Base-by-base conservation (phyloP, 345 rosid genomes). In the Populus simonii region DNA sequence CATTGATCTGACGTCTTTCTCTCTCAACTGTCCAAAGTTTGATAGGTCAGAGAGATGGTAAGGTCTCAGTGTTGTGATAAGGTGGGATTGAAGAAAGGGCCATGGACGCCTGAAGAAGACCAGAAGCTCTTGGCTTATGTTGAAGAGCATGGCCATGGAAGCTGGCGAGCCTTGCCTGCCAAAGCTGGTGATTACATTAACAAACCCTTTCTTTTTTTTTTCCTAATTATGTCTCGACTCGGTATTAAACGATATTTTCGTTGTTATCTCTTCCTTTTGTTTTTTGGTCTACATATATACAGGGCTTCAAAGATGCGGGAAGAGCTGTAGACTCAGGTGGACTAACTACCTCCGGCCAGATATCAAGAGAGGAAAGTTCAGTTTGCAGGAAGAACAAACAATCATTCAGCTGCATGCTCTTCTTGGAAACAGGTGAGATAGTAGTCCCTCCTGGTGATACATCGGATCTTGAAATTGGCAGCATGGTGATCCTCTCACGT, bases 291-390 rank as follows among this genome's bases (percentile, higher is more conserved):
- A 9, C 16, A 10, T 71, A 2, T 49, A 0, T 71, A 7, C 18
- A 74, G 77, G 77, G 9, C 77, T 74, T 47, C 77, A 27, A 29
- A 74, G 77, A 63, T 74, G 77, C 13, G 77, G 77, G 25, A 74
- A 74, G 77, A 74, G 77, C 27, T 74, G 77, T 29, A 74, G 77
- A 29, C 77, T 74, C 15, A 63, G 77, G 53, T 74, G 77, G 77
- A 74, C 70, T 27, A 74, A 74, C 35, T 74, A 74, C 35, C 70
- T 74, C 9, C 66, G 77, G 47, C 77, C 77, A 9, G 77, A 63
- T 43, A 74, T 74, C 77, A 74, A 74, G 17, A 74, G 77, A 74
- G 77, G 77, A 9, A 74, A 74, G 70, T 74, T 74, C 16, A 74
- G 17, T 22, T 29, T 63, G 70, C 77, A 63, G 77, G 77, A 74